Evolutionary conservation across 2,329 filamentous ascomycete species (phyloP).

Genomic region (Colletotrichum brevisporum): DNA sequence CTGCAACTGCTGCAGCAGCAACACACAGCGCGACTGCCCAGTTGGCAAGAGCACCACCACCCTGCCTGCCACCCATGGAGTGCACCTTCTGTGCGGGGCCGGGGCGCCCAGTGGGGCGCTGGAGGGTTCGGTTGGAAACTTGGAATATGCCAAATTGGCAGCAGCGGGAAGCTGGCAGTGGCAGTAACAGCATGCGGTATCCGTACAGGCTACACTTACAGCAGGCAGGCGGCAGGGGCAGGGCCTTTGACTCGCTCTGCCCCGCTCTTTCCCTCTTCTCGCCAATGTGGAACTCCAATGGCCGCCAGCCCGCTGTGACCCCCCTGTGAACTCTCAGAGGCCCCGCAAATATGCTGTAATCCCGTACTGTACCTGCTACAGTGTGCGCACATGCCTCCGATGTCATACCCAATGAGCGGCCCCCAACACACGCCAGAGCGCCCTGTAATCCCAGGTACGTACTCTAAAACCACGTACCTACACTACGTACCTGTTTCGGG

Average conservation of each 20-base stretch:
- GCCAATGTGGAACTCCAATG: neutral
- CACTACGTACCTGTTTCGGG: slow-evolving; percentile 24
- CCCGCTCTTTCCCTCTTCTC: slow-evolving; percentile 31
- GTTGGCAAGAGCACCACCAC: no score
- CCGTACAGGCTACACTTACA: no score
- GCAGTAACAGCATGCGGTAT: no score
- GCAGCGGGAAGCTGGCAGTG: slow-evolving; percentile 12
- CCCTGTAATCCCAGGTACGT: no score
- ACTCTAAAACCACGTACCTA: slow-evolving; percentile 1
- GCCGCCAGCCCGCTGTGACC: no score
- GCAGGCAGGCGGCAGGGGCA: slow-evolving; percentile 20
- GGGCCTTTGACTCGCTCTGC: slow-evolving; percentile 30
- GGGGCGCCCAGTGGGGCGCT: neutral
- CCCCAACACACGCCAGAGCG: neutral
- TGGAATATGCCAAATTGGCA: slow-evolving; percentile 25
- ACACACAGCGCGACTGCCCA: neutral
- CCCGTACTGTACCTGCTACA: neutral
- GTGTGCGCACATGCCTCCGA: neutral
- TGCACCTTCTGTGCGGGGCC: no score
- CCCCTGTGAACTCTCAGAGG: slow-evolving; percentile 6
- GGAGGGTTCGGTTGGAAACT: slow-evolving; percentile 16
- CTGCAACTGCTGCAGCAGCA: neutral
- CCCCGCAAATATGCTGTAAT: slow-evolving; percentile 26
- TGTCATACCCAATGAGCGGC: neutral
- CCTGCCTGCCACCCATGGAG: no score